Base-by-base conservation (phyloP, 1,284 basidiomycete species). In the Fomitiporia mediterranea region DNA sequence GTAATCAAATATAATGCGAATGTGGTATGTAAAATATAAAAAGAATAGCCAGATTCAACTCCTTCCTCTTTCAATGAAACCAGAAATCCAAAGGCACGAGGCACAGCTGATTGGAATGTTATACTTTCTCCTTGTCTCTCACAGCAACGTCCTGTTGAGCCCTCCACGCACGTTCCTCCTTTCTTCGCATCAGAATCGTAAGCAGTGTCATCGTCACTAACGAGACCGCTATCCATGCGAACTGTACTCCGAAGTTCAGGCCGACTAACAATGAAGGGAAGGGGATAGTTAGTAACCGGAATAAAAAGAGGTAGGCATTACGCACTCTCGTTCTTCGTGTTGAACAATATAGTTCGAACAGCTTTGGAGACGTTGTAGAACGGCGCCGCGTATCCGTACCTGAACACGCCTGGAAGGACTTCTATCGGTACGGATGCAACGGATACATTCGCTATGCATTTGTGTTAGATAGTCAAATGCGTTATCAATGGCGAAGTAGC, bases 351-450 rank as follows among this genome's bases (percentile, higher is more conserved):
- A 11, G 82, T 75, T 17, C 89, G 74, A 25, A 84, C 78, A 2
- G 80, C 77, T 23, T 70, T 68, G 2, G 79, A 78, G 28, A 86
- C 72, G 62, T 89, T 86, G 70, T 86, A 89, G 69, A 91, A 89
- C 0, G 89, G 89, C 64, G 76, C 75, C 0, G 80, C 86, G 57
- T 83, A 84, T 2, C 83, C 84, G 60, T 85, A 86, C 51, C 75
- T 74, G 70, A 76, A 91, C 57, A 91, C 69, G 51, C 63, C 61
- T 0, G 87, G 86, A n/a, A 89, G 75, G 1, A 88, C 72, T 57
- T 84, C 79, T 54, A 87, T 79, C 0, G 89, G 89, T 51, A 82
- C 77, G 54, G 75, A 69, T 19, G 73, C 77, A 27, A 86, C 82
- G 0, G 86, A 82, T 34, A 90, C 85, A 64, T 90, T 89, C n/a